Base-by-base conservation (phyloP, 805 yeast species). In the Sugiyamaella marilandica region DNA sequence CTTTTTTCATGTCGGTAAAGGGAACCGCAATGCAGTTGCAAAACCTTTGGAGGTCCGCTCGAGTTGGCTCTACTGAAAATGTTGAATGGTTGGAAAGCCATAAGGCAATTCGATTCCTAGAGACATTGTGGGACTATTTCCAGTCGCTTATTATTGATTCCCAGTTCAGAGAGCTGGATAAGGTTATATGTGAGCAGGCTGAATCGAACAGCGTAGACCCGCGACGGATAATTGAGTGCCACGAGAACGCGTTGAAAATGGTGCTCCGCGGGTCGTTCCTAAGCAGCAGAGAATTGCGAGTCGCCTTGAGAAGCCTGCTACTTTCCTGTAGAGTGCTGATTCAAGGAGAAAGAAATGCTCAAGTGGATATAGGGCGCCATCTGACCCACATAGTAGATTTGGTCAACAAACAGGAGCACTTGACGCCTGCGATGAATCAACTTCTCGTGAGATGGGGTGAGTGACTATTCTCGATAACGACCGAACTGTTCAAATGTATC, bases 61-160 rank as follows among this genome's bases (percentile, higher is more conserved):
- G 14, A 11, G 45, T 10, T 29, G 35, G 5, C 13, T 21, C 7
- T 31, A n/a, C n/a, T 13, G 26, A 11, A 18, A 43, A 46, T 24
- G 41, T 33, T 14, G 45, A 24, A 18, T 36, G 47, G 36, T 48
- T 49, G 35, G 49, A 49, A 58, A 47, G 35, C 35, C 32, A 37
- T 8, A 37, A 41, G 41, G 47, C 45, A 11, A 57, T 29, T 16
- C 33, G 37, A n/a, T 57, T 59, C 21, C 39, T 60, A 14, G 59
- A 59, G 18, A 41, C 33, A 1, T 39, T 58, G 14, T 60, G 60
- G 58, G 56, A 51, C 10, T 60, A 55, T 29, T 19, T 49, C 16
- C 63, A 60, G 41, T 26, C 51, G 2, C 36, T 35, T 3, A 50
- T 55, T 24, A 45, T 59, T 5, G 53, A 55, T 34, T 19, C 44